Evolutionary conservation across 108 stramenopile species (phyloP), one percentile per base, ranked within the genome.

Genomic region (Licmophora abbreviata): DNA sequence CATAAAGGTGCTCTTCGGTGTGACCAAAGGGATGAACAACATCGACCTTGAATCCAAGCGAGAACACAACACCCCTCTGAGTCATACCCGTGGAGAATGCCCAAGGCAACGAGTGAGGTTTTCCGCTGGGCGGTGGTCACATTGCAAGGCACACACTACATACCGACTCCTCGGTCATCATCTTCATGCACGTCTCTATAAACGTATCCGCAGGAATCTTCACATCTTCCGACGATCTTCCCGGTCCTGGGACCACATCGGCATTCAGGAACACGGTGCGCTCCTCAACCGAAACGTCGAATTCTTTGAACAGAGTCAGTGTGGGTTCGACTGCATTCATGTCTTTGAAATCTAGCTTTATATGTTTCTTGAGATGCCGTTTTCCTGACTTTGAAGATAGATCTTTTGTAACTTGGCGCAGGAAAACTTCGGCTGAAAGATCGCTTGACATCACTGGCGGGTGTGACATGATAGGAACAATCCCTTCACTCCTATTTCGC

Each of bases 271-370:
- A 60, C 21, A 61, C 26, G n/a, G 8, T 14, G 7, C n/a, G 20
- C 20, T 25, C 26, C 8, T 29, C 25, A 4, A 66, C 49, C 8
- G 27, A 26, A 3, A 54, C 53, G 18, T 24, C 24, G 17, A 11
- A 0, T 21, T 54, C 37, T 35, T 48, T 45, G 18, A 29, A n/a
- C 10, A 59, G 15, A 10, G 42, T 15, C 15, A 78, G 54, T 4
- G 44, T 55, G 48, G 72, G 68, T 47, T 54, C 30, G 14, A 73
- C 38, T 10, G 63, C 42, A 46, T 67, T 30, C 5, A 73, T 44
- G 21, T 78, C 69, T 43, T 78, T 78, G 42, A 78, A 69, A 43
- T 78, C 77, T 10, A 78, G 45, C 45, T 78, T 78, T 12, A 76
- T 38, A 44, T 67, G 59, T 35, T 69, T 70, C n/a, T 45, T 12